Evolutionary conservation across 1,284 basidiomycete species (phyloP).

Genomic region (Rugosomyces carneus): DNA sequence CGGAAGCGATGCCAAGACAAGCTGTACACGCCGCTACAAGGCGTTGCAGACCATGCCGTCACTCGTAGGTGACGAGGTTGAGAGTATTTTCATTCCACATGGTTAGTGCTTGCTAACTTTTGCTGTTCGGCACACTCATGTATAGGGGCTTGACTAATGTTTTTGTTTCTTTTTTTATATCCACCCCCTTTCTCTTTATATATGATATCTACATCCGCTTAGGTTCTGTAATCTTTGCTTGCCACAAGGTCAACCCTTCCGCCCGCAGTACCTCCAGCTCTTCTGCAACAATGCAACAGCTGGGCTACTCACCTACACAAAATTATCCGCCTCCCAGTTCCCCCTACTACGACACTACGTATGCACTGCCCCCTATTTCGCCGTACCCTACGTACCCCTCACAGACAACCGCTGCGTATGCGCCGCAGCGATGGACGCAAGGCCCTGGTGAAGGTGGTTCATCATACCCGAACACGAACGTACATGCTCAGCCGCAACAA

Average conservation of each 20-base stretch:
- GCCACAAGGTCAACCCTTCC: conserved; percentile 61
- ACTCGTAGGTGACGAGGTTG: conserved; percentile 63
- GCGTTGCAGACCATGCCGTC: conserved; percentile 69
- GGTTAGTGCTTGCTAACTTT: conserved; percentile 39
- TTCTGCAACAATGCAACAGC: conserved; percentile 34
- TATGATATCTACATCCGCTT: conserved; percentile 18
- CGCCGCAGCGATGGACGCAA: conserved; percentile 43
- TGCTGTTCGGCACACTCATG: conserved; percentile 25
- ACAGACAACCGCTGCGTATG: conserved; percentile 32
- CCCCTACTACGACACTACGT: conserved; percentile 41
- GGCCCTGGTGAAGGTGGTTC: conserved; percentile 31
- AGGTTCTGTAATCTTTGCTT: conserved; percentile 81
- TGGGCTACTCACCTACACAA: conserved; percentile 29
- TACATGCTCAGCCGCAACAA: background rate
- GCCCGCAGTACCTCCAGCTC: conserved; percentile 36
- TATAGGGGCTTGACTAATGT: conserved; percentile 22
- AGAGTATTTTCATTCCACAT: conserved; percentile 92
- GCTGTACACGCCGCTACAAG: conserved; percentile 89
- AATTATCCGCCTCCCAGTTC: conserved; percentile 25
- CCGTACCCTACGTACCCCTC: conserved; percentile 26
- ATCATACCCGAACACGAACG: conserved; percentile 23
- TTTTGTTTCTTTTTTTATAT: conserved; percentile 20
- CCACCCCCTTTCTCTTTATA: background rate
- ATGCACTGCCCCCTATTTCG: conserved; percentile 29
- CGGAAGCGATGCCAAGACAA: conserved; percentile 76